A percentile compares a stretch with the other conserved stretches of the same genome.
phyloP scores from a whole-genome alignment of 495 filamentous ascomycete species.

The Diplogelasinospora grovesii region DNA sequence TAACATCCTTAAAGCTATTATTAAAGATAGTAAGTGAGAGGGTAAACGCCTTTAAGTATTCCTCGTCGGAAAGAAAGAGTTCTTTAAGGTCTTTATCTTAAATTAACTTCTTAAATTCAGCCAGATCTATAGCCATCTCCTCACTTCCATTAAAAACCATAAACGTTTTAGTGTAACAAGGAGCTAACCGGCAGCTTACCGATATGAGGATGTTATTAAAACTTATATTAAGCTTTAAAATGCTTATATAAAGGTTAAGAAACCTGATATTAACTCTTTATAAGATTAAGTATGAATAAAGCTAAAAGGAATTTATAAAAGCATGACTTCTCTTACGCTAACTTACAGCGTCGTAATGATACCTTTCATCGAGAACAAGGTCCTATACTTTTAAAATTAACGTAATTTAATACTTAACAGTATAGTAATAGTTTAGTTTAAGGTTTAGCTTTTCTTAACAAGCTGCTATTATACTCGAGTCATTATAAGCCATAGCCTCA shows the following conservation, averaged over 20 bases:
- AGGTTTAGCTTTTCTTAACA: not conserved
- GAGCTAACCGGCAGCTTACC: not conserved
- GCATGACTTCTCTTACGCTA: not conserved
- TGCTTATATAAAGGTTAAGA: not conserved
- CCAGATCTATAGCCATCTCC: not conserved
- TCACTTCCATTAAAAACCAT: not conserved
- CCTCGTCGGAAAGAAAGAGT: not conserved
- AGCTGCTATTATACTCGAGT: not conserved
- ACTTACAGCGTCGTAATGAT: not conserved
- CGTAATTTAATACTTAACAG: not conserved
- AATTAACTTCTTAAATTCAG: not conserved
- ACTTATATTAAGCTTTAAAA: not conserved
- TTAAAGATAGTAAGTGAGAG: not conserved
- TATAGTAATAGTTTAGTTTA: not conserved
- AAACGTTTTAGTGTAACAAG: not conserved
- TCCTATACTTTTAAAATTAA: not conserved
- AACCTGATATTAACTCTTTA: not conserved
- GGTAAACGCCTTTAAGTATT: not conserved
- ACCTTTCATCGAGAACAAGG: not conserved
- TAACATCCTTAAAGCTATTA: not conserved
- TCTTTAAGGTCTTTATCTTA: not conserved
- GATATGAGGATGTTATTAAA: not conserved
- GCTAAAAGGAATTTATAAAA: not conserved
- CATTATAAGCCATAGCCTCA: not conserved
- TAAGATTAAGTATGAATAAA: not conserved